Conservation (phyloP, 306 rosid species). For the Cicer cuneatum region DNA sequence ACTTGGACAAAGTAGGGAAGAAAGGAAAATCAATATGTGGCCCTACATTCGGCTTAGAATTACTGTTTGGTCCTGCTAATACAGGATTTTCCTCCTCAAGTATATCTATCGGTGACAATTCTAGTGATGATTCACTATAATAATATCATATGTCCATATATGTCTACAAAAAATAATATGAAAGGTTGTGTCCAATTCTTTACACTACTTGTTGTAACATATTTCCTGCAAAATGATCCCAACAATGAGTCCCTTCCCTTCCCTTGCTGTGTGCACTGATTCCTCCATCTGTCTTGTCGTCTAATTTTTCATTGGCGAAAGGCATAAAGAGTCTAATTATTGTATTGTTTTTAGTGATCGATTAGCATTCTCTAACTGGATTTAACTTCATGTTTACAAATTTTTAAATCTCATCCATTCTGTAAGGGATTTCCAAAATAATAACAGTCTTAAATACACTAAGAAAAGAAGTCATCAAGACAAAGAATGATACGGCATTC, state of each 20-base stretch:
- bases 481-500: neutral
- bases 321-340: constrained; percentile 45
- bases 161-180: constrained; percentile 30
- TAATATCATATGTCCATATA: neutral
- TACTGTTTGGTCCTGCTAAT: constrained; percentile 92
- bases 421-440: neutral
- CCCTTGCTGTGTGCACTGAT: constrained; percentile 31
- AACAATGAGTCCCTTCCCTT: constrained; percentile 33
- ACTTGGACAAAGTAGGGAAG: constrained; percentile 84
- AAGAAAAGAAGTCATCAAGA: neutral
- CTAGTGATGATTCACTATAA: constrained; percentile 43
- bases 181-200: constrained; percentile 11
- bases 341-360: constrained; percentile 47
- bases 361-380: constrained; percentile 27
- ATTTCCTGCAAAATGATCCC: constrained; percentile 39
- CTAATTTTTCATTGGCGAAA: constrained; percentile 55
- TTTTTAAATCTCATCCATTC: neutral
- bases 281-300: constrained; percentile 37
- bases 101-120: constrained; percentile 38
- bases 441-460: neutral
- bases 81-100: constrained; percentile 56
- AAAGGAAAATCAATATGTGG: constrained; percentile 87
- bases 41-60: constrained; percentile 80
- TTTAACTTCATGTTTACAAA: neutral
- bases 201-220: constrained; percentile 18